These are phyloP conservation scores for Sarocladiaceae sp. DNA, from an alignment of 2,329 filamentous ascomycete species.

Conservation along the genomic window DNA sequence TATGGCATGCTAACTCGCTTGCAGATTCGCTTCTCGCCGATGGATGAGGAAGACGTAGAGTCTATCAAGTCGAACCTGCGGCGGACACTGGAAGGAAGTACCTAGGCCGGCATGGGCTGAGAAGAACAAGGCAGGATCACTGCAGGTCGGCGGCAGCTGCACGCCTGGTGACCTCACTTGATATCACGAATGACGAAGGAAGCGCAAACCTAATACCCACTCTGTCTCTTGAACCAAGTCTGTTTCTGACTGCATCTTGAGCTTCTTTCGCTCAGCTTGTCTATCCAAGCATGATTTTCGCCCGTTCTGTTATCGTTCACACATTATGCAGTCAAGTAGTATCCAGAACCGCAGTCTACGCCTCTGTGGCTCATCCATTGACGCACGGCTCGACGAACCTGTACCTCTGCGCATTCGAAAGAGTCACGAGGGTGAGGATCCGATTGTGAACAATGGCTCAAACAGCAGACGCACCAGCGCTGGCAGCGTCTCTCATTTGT, in stretches of 20 bases:
- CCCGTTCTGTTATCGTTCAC: no score
- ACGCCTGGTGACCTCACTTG: neutral
- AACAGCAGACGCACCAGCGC: neutral
- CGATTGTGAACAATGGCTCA: neutral
- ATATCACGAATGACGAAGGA: neutral
- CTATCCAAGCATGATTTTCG: neutral
- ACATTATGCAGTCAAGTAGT: neutral
- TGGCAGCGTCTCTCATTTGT: neutral
- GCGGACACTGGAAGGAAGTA: constrained; percentile 36
- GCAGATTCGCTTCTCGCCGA: constrained; percentile 60
- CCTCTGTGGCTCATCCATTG: constrained; percentile 3
- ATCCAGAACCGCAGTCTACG: neutral
- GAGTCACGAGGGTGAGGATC: neutral
- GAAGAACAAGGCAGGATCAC: no score
- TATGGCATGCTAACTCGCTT: neutral
- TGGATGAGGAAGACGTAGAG: constrained; percentile 54
- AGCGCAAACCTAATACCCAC: constrained; percentile 1
- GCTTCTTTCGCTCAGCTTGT: neutral
- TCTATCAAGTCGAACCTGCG: constrained; percentile 52
- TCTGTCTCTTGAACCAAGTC: neutral
- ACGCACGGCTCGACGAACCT: constrained; percentile 2
- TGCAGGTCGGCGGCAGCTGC: no score
- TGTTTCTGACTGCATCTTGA: neutral
- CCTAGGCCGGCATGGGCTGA: neutral
- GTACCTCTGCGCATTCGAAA: neutral